Evolutionary conservation across 306 rosid species (phyloP).

Genomic region (Quercus engelmannii): DNA sequence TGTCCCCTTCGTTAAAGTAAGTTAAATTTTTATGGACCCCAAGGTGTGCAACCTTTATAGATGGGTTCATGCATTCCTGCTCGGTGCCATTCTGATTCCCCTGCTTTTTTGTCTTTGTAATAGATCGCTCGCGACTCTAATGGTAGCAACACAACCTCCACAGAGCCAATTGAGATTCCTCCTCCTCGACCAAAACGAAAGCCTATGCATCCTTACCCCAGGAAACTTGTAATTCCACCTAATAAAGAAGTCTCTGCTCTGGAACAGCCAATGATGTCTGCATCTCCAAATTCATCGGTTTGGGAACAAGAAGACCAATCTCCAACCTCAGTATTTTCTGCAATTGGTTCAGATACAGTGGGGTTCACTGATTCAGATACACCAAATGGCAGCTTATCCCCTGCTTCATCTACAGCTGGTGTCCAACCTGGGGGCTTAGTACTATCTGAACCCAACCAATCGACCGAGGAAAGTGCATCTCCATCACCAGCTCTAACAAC

Average conservation of each 20-base stretch:
- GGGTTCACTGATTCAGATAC: slow-evolving; percentile 51
- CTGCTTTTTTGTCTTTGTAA: slow-evolving; percentile 3
- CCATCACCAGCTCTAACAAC: slow-evolving; percentile 24
- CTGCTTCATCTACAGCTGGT: slow-evolving; percentile 47
- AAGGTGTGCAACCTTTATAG: slow-evolving; percentile 24
- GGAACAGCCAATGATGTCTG: slow-evolving; percentile 41
- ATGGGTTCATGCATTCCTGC: slow-evolving; percentile 12
- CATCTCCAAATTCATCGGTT: slow-evolving; percentile 43
- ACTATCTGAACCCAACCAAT: slow-evolving; percentile 35
- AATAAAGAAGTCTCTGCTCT: slow-evolving; percentile 24
- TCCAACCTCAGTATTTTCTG: slow-evolving; percentile 62
- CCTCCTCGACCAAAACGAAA: slow-evolving; percentile 87
- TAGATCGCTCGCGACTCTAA: slow-evolving; percentile 52
- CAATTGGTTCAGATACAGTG: slow-evolving; percentile 40
- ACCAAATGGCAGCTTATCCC: slow-evolving; percentile 48
- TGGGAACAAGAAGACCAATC: slow-evolving; percentile 61
- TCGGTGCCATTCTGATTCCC: slow-evolving; percentile 18
- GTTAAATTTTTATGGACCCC: slow-evolving; percentile 16
- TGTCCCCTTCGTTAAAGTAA: slow-evolving; percentile 16
- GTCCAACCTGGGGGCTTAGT: slow-evolving; percentile 17
- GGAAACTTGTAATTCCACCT: slow-evolving; percentile 45
- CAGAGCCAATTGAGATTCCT: slow-evolving; percentile 69
- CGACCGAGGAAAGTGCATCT: slow-evolving; percentile 34
- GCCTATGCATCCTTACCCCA: slow-evolving; percentile 89
- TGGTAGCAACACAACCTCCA: slow-evolving; percentile 28